Evolutionary conservation across 495 filamentous ascomycete genomes (phyloP), one percentile per base, ranked within the genome.

Genomic region (Xylaria venustula): DNA sequence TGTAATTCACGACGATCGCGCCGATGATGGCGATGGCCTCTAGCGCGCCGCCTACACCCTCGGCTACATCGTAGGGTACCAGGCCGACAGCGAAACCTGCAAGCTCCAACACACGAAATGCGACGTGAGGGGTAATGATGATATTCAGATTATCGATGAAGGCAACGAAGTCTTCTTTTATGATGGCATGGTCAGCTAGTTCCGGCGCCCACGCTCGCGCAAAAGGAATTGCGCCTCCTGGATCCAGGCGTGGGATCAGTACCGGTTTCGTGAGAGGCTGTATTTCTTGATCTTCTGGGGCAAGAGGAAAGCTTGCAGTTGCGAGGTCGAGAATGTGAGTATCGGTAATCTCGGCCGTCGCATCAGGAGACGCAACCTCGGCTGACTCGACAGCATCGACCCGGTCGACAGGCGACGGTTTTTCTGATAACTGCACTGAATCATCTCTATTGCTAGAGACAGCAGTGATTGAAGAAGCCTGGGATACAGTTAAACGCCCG

Each of bases 71-170:
- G 20, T 62, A 55, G 12, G 69, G 67, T 7, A 66, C 57, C 17
- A 66, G 25, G 3, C 57, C 36, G 20, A 67, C 19, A 3, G 17
- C 59, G n/a, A 64, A 20, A 12, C 62, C 49, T 12, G 61, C 45
- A 17, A 63, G 0, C 25, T 62, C 42, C 15, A 69, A 19, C 6
- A 59, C 41, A 14, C 20, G 59, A 0, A 63, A 26, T 14, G 58
- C 62, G 23, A 47, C 48, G 23, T 67, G 60, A 15, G 69, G 67
- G 7, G 53, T 47, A 19, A 63, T 65, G 46, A 69, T 46, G 12
- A 64, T 42, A 49, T 71, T 71, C 30, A 67, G 57, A 37, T 67
- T 63, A 60, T 71, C 69, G 50, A 71, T 58, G 52, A 66, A 69
- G 20, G 64, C 28, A n/a, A 69, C 47, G 20, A 67, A 65, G 41